Evolutionary conservation across 2,329 filamentous ascomycete genomes (phyloP).

Genomic region (Fusarium torreyae): DNA sequence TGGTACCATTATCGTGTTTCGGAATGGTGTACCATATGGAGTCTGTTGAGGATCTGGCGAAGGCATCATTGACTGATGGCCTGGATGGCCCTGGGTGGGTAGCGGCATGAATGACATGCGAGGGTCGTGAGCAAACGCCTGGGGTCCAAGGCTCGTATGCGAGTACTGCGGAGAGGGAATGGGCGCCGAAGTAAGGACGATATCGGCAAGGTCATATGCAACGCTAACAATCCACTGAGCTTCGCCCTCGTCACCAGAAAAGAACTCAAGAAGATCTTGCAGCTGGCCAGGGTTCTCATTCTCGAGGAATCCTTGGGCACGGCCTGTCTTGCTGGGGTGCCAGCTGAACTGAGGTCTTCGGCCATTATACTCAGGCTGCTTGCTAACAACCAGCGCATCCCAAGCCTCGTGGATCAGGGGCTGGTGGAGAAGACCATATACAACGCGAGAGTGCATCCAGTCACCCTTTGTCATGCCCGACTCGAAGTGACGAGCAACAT

Average conservation of each 20-base stretch:
- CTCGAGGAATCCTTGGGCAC: conserved; percentile 71
- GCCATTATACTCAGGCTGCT: conserved; percentile 69
- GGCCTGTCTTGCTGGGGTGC: conserved; percentile 70
- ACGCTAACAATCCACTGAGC: conserved; percentile 70
- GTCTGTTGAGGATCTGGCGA: conserved; percentile 51
- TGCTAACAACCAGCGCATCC: conserved; percentile 68
- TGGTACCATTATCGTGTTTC: conserved; percentile 53
- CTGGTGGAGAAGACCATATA: conserved; percentile 78
- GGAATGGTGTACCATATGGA: conserved; percentile 52
- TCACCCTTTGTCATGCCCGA: conserved; percentile 73
- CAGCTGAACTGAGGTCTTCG: conserved; percentile 74
- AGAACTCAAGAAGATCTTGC: conserved; percentile 76
- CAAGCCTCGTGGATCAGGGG: conserved; percentile 73
- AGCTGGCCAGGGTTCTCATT: conserved; percentile 75
- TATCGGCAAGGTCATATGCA: conserved; percentile 71
- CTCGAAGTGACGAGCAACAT: conserved; percentile 78
- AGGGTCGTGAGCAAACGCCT: conserved; percentile 50
- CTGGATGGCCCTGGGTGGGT: conserved; percentile 51
- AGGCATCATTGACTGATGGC: conserved; percentile 52
- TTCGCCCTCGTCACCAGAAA: conserved; percentile 70
- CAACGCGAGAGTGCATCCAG: conserved; percentile 79
- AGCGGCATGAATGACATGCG: conserved; percentile 53
- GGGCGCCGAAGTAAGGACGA: conserved; percentile 57
- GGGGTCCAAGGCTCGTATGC: conserved; percentile 47
- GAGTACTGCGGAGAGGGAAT: conserved; percentile 53